Evolutionary conservation across 192 early-diverging fungal genomes (phyloP).

Genomic region (Borealophlyctis nickersoniae): DNA sequence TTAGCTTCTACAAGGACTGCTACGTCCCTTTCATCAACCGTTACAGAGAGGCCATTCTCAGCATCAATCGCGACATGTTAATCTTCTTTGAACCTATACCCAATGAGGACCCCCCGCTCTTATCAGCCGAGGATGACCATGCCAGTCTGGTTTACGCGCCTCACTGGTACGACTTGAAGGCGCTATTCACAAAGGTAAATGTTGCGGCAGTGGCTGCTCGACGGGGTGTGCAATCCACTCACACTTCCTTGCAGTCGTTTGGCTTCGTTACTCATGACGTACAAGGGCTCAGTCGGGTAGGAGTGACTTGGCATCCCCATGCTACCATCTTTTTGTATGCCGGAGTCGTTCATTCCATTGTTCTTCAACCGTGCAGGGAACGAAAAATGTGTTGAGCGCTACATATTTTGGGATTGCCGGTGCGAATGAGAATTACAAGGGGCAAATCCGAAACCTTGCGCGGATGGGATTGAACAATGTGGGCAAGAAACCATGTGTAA

Average conservation of each 20-base stretch:
- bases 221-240: constrained; percentile 32
- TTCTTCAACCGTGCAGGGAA: constrained; percentile 48
- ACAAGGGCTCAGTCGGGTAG: constrained; percentile 65
- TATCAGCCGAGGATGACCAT: constrained; percentile 32
- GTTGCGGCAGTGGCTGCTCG: constrained; percentile 3
- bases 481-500: constrained; percentile 66
- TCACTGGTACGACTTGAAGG: constrained; percentile 86
- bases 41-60: constrained; percentile 62
- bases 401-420: constrained; percentile 78
- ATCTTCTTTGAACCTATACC: constrained; percentile 80
- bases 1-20: constrained; percentile 67
- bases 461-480: constrained; percentile 53
- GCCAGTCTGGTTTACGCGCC: constrained; percentile 71
- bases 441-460: constrained; percentile 68
- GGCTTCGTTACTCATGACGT: constrained; percentile 79
- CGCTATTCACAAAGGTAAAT: constrained; percentile 54
- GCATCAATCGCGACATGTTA: constrained; percentile 45
- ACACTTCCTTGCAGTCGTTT: constrained; percentile 42
- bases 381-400: constrained; percentile 67
- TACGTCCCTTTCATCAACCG: constrained; percentile 71
- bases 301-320: constrained; percentile 2
- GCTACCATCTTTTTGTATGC: neutral
- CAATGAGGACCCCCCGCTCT: constrained; percentile 61
- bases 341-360: constrained; percentile 1
- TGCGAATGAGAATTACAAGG: constrained; percentile 70